These are phyloP conservation scores for Chenopodium suecicum DNA, from an alignment of 148 eudicot species.

Conservation along the genomic window DNA sequence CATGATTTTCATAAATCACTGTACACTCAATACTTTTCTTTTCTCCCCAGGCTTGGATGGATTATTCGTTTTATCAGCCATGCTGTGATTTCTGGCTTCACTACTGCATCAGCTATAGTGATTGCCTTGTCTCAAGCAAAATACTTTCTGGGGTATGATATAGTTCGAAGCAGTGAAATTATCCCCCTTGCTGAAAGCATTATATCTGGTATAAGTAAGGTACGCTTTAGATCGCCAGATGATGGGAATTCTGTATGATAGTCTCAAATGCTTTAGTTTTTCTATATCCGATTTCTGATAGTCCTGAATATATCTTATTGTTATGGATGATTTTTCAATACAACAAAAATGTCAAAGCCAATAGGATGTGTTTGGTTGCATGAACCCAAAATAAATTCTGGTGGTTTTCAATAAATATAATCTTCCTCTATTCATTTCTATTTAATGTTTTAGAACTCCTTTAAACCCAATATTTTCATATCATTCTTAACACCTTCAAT, in stretches of 20 bases:
- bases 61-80: conserved; percentile 95
- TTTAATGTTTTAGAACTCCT: no score
- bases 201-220: conserved; percentile 73
- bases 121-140: conserved; percentile 96
- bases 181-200: conserved; percentile 80
- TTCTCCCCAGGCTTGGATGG: conserved; percentile 85
- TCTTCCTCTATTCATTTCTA: no score
- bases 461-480: no score
- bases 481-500: no score
- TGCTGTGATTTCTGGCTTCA: conserved; percentile 98
- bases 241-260: no score
- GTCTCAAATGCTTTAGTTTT: no score
- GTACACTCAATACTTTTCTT: conserved; percentile 10
- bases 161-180: conserved; percentile 78
- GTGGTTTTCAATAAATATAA: no score
- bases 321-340: neutral
- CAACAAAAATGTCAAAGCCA: no score
- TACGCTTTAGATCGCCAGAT: conserved; percentile 31
- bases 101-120: conserved; percentile 94
- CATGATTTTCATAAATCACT: neutral
- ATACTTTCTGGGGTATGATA: conserved; percentile 85
- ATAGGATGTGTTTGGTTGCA: no score
- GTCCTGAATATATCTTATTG: neutral
- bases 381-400: no score
- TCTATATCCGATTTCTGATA: neutral